These are phyloP conservation scores for Orbilia javanica DNA, from an alignment of 2,329 filamentous ascomycete genomes.

Conservation along the genomic window DNA sequence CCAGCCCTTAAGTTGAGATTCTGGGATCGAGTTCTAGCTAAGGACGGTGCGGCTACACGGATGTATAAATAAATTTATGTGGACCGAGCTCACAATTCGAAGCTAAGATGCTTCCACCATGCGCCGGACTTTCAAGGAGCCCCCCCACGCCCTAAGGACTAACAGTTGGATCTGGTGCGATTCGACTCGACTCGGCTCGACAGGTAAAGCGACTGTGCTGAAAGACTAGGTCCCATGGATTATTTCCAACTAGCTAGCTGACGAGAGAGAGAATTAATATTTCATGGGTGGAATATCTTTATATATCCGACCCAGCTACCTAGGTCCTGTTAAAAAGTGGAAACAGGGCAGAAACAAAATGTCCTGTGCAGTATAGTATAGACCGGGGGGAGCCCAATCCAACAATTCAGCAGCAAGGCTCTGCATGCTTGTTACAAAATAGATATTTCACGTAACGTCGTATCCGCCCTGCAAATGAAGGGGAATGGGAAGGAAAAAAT, in stretches of 20 bases:
- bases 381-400: conserved; percentile 14
- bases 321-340: conserved; percentile 21
- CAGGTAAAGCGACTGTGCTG: conserved; percentile 14
- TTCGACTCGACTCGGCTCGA: no score
- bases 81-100: conserved; percentile 32
- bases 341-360: conserved; percentile 25
- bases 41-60: conserved; percentile 28
- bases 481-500: conserved; percentile 13
- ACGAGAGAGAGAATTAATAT: conserved; percentile 34
- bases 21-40: neutral
- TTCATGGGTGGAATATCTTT: conserved; percentile 30
- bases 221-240: conserved; percentile 33
- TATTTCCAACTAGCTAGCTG: conserved; percentile 24
- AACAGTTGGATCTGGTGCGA: neutral
- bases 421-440: conserved; percentile 23
- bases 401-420: conserved; percentile 13
- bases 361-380: conserved; percentile 1
- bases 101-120: conserved; percentile 39
- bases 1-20: conserved; percentile 4
- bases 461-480: conserved; percentile 46
- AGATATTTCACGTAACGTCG: conserved; percentile 35
- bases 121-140: conserved; percentile 27
- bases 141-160: conserved; percentile 35
- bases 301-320: conserved; percentile 26
- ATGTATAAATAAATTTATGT: conserved; percentile 42